Evolutionary conservation across 495 filamentous ascomycete genomes (phyloP), one percentile per base, ranked within the genome.

Genomic region (Parathielavia appendiculata): DNA sequence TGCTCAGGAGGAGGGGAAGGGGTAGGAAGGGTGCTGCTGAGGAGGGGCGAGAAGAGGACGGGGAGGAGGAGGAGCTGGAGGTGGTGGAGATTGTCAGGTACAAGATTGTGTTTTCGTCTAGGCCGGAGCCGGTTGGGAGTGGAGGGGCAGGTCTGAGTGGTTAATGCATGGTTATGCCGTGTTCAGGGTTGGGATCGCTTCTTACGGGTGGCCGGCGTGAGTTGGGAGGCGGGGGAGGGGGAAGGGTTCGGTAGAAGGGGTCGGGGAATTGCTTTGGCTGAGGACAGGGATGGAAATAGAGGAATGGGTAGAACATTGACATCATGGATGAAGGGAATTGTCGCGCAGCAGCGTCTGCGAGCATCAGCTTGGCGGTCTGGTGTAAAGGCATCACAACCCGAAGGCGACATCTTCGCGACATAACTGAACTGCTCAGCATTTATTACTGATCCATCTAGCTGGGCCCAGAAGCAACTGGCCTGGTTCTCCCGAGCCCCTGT

Each of bases 81-180:
- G 83, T 98, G 62, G 83, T 89, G 58, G 92, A 97, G 70, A 83
- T 98, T 60, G 81, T 98, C 48, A 86, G 84, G 71, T 92, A 84
- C 65, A 97, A 97, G 76, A 70, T 98, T 54, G 71, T 97, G 16
- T 98, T 98, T 74, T 87, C 87, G 57, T 78, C 75, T 65, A 78
- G 93, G 51, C 93, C 93, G 36, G 93, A 98, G 73, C 93, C 93
- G 56, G 95, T 97, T 49, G 69, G 59, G n/a, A 40, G 45, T 14
- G 45, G 56, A 6, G 26, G 6, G 38, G 35, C 17, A 40, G 45
- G 22, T 39, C 23, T 38, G 23, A 51, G 55, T 30, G 51, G 41
- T 8, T 30, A n/a, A 20, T 48, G 13, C 22, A 19, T 13, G 47
- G 36, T 26, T 23, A 14, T 20, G 47, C 11, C 20, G 30, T 47